These are phyloP conservation scores for Fusarium setosum DNA, from an alignment of 2,329 filamentous ascomycete genomes.

Conservation along the genomic window DNA sequence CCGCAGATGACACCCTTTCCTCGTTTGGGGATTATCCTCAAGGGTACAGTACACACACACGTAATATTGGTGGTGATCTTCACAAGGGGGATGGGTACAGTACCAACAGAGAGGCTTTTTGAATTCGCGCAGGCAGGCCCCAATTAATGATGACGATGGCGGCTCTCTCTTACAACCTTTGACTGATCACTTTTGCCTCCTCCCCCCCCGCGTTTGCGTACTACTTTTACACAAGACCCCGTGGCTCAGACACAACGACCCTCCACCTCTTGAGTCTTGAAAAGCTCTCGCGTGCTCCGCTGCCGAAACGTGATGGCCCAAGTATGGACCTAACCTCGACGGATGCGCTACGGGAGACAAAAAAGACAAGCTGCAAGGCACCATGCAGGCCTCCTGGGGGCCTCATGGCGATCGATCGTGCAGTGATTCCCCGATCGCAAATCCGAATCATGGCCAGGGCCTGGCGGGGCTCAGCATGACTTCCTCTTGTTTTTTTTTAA, in stretches of 20 bases:
- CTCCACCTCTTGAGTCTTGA: conserved; percentile 20
- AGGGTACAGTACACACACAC: conserved; percentile 21
- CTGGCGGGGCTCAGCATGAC: conserved; percentile 41
- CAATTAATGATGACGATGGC: conserved; percentile 19
- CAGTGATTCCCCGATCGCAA: conserved; percentile 41
- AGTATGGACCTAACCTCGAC: conserved; percentile 24
- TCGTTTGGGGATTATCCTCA: neutral
- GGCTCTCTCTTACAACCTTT: conserved; percentile 8
- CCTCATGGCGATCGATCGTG: conserved; percentile 43
- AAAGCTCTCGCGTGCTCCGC: conserved; percentile 30
- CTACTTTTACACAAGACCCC: conserved; percentile 23
- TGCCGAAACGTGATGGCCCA: conserved; percentile 33
- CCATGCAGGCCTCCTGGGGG: conserved; percentile 35
- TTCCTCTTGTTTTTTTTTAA: too few species aligned
- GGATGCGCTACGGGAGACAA: conserved; percentile 24
- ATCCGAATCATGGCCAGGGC: conserved; percentile 42
- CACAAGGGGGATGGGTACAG: conserved; percentile 8
- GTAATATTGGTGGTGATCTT: conserved; percentile 31
- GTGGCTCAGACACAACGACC: conserved; percentile 38
- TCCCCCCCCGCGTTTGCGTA: conserved; percentile 19
- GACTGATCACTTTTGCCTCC: conserved; percentile 39
- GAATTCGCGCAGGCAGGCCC: neutral
- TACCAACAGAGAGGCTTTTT: too few species aligned
- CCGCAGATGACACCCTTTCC: conserved; percentile 30
- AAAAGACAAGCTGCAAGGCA: conserved; percentile 42